Evolutionary conservation across 2,329 filamentous ascomycete genomes (phyloP), one percentile per base, ranked within the genome.

Genomic region (Aureobasidium sp.): DNA sequence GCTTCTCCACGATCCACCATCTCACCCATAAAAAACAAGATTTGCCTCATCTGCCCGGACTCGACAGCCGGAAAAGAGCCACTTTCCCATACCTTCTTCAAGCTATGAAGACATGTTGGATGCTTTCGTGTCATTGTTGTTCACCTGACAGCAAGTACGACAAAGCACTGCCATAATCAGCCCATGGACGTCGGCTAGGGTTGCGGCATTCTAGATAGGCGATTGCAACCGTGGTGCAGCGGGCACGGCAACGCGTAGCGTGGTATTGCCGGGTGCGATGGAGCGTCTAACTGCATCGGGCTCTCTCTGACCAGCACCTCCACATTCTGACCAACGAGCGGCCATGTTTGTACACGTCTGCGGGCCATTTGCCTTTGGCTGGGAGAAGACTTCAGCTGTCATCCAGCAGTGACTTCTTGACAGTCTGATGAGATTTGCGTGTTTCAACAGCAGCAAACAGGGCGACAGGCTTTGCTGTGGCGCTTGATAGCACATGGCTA

Each of bases 401-500:
- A 50, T 14, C 34, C 17, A 39, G 45, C 34, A 27, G 11, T 30
- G 8, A 11, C 19, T 5, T 22, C n/a, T 10, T 14, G 14, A 24
- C 24, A 5, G 6, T 21, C 16, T 39, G 14, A 21, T 30, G 22
- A 21, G 45, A 50, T 50, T 50, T 50, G 45, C 25, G 34, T 34
- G 45, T 39, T 50, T 16, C 45, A 50, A 30, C 45, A 50, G 22
- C 34, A 39, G 24, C 45, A 50, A 45, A 34, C n/a, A n/a, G 12
- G 27, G 41, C 41, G 29, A 34, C 21, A 34, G 37, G 45, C 45
- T 49, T 49, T 25, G 12, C 11, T n/a, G 37, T 51, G 48, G 48
- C 48, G 48, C 48, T 5, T 22, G 27, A 51, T 41, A 41, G 35
- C 35, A 50, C 37, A 50, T 34, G 35, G 35, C 35, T 51, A 41